phyloP scores from a whole-genome alignment of 441 rosid genomes.

The Omphalea diandra region DNA sequence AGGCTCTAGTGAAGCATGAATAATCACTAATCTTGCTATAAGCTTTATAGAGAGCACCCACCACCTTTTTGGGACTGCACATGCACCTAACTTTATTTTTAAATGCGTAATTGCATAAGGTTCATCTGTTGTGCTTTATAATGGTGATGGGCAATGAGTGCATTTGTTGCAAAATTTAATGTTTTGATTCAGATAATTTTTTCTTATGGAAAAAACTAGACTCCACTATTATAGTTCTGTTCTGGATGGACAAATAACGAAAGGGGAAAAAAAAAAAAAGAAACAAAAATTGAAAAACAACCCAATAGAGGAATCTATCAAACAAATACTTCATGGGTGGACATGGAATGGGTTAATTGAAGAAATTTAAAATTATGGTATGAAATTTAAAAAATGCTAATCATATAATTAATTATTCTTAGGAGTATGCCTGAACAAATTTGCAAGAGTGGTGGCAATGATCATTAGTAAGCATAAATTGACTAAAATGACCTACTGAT shows the following conservation, averaged over 20 bases:
- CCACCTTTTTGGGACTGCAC: too few species aligned
- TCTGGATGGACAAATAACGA: background rate
- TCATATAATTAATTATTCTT: background rate
- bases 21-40: too few species aligned
- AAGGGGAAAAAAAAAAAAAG: background rate
- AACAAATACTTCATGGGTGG: background rate
- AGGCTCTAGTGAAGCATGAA: too few species aligned
- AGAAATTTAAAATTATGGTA: background rate
- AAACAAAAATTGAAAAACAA: background rate
- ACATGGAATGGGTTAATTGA: background rate
- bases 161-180: background rate
- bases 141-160: too few species aligned
- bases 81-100: background rate
- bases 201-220: background rate
- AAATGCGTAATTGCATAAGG: background rate
- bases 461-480: background rate
- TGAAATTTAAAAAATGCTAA: background rate
- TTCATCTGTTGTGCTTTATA: too few species aligned
- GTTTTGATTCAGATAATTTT: background rate
- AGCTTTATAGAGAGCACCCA: too few species aligned
- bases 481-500: background rate
- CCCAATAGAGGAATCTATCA: background rate
- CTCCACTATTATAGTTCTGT: background rate
- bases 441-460: background rate
- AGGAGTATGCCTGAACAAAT: background rate